Evolutionary conservation across 1,284 basidiomycete species (phyloP).

Genomic region (Testicularia cyperi): DNA sequence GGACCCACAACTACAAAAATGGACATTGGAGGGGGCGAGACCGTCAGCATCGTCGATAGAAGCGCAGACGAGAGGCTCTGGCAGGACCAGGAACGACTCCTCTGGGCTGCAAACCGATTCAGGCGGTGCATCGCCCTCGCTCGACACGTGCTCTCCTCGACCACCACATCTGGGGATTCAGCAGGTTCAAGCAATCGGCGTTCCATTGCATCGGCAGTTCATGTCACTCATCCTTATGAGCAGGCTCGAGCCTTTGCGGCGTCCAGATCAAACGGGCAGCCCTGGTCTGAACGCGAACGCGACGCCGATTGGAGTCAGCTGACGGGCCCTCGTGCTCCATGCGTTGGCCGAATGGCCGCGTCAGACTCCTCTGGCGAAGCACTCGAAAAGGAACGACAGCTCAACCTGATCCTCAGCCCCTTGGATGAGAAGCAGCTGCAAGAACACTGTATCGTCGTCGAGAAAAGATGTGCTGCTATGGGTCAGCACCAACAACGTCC

Average conservation of each 20-base stretch:
- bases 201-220: slow-evolving; percentile 24
- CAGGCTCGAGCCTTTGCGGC: neutral
- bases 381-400: neutral
- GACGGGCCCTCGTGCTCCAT: slow-evolving; percentile 5
- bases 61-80: slow-evolving; percentile 27
- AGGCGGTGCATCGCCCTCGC: slow-evolving; percentile 32
- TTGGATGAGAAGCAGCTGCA: too few relatives aligned
- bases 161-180: too few relatives aligned
- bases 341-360: slow-evolving; percentile 7
- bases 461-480: neutral
- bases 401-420: slow-evolving; percentile 1
- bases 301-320: slow-evolving; percentile 15
- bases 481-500: slow-evolving; percentile 3
- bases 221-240: slow-evolving; percentile 38
- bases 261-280: neutral
- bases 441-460: too few relatives aligned
- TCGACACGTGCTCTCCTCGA: slow-evolving; percentile 4
- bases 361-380: neutral
- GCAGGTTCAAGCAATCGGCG: too few relatives aligned
- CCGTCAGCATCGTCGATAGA: slow-evolving; percentile 40
- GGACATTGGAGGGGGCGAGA: neutral
- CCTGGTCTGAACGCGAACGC: slow-evolving; percentile 11
- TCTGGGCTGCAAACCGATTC: slow-evolving; percentile 26
- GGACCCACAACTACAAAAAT: neutral
- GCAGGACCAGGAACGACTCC: slow-evolving; percentile 6